phyloP scores from a whole-genome alignment of 352 stramenopile species.

The Thraustochytrium sp. region DNA sequence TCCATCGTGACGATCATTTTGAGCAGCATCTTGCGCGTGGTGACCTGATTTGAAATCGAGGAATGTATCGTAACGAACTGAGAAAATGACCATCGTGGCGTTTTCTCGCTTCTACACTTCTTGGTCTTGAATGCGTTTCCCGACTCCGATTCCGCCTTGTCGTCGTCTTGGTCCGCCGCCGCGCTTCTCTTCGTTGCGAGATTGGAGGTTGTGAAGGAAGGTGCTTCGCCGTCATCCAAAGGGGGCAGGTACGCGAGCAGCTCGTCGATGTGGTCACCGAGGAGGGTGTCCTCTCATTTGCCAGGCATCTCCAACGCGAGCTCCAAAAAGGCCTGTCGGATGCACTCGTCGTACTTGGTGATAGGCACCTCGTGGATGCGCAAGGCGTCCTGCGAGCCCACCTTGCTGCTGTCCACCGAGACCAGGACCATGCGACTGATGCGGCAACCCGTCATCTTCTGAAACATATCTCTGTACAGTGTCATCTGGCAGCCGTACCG shows the following conservation, averaged over 20 bases:
- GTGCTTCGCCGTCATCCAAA: too few species aligned
- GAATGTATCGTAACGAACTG: not conserved
- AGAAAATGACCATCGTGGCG: too few species aligned
- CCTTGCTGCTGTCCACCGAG: not conserved
- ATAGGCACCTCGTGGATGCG: not conserved
- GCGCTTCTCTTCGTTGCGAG: not conserved
- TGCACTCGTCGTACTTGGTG: too few species aligned
- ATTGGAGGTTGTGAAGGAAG: not conserved
- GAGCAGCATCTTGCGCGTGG: not conserved
- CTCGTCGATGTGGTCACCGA: constrained; percentile 52
- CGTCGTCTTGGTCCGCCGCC: not conserved
- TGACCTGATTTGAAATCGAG: not conserved
- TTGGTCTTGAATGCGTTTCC: not conserved
- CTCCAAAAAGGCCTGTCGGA: too few species aligned
- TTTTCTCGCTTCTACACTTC: not conserved
- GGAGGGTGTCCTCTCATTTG: constrained; percentile 1
- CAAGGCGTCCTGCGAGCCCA: not conserved
- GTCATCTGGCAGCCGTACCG: not conserved
- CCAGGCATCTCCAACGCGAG: constrained; percentile 5
- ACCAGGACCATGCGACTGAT: not conserved
- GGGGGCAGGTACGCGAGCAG: constrained; percentile 65
- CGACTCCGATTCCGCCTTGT: not conserved
- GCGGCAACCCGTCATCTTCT: not conserved
- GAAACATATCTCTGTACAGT: not conserved
- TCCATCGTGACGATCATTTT: not conserved